Evolutionary conservation across 495 filamentous ascomycete species (phyloP), one percentile per base, ranked within the genome.

Genomic region (Apodospora peruviana): DNA sequence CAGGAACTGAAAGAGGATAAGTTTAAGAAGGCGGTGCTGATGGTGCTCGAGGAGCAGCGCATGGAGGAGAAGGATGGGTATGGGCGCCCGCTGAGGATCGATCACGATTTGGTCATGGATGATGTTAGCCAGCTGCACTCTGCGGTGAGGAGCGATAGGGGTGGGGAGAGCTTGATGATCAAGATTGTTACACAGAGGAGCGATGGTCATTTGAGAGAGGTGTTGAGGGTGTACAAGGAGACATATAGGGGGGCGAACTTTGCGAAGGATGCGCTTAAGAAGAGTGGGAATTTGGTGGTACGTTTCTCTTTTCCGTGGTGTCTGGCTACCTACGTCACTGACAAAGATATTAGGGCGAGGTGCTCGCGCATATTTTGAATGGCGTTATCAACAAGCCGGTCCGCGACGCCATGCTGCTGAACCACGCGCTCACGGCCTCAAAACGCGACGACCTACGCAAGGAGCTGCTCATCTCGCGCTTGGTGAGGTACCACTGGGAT

Each of bases 371-470:
- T 69, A 87, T 97, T 52, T 86, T 98, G 61, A 96, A 96, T 68
- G 93, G 94, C 59, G 84, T 91, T 35, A 91, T 96, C 68, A 96
- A 98, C 69, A 85, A 87, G 40, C 90, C 93, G 27, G 86, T 95
- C 53, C 91, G 93, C 44, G 93, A 98, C 64, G 88, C 91, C 4
- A 79, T 97, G 32, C 84, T 98, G n/a, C 75, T 98, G 24, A 83
- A 95, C 65, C 93, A 98, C 69, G 91, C 93, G 3, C 79, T 96
- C 32, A 79, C 78, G 9, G 64, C 72, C 2, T 76, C 78, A 22
- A 75, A 69, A 42, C 70, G 73, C n/a, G 85, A 86, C 55, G 73
- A 74, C 25, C 76, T 88, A 44, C 81, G 89, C 25, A 81, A 81
- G n/a, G 89, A 95, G 59, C 74, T 95, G 36, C 77, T 95, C 19